Base-by-base conservation (phyloP, 2,329 filamentous ascomycete species). In the Xylaria multiplex region DNA sequence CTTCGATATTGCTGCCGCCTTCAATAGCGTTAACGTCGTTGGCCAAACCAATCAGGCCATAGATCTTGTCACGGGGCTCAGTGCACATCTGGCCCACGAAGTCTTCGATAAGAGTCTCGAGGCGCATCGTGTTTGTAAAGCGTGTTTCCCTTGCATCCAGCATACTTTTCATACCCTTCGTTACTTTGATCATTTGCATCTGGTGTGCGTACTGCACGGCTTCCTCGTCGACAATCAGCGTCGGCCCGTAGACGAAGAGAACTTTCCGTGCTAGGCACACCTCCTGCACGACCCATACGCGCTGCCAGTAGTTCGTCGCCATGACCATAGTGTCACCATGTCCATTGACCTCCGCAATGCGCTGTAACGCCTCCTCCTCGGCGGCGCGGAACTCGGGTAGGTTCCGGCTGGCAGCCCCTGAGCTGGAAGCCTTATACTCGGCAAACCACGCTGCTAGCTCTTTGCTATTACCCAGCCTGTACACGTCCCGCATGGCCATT, bases 241-340 rank as follows among this genome's bases (percentile, higher is more conserved):
- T 57, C 22, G 60, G 53, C 13, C 60, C 60, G n/a, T 62, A 62
- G 35, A 52, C 35, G 30, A 62, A 62, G 46, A 62, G 57, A n/a
- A 57, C 37, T 27, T 32, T 57, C 35, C 46, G 43, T 24, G 60
- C 46, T 11, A 62, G 45, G 16, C 60, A 62, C n/a, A 62, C 54
- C 11, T 59, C 62, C 30, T 64, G 56, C 22, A 64, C 56, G 13
- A 59, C 56, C 62, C 56, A 64, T 5, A 60, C 9, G n/a, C 50
- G 62, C 43, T 60, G 42, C 62, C 57, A 60, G n/a, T 65, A 65
- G 24, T 19, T 27, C 16, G 62, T 59, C 30, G 24, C 9, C 43
- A 60, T 60, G 22, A 60, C 50, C 56, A 60, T 60, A 8, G 2
- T n/a, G 43, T 59, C 13, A 13, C 30, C 22, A n/a, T 27, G 54